phyloP scores from a whole-genome alignment of 768 basidiomycete genomes.

The Tulasnella calospora region DNA sequence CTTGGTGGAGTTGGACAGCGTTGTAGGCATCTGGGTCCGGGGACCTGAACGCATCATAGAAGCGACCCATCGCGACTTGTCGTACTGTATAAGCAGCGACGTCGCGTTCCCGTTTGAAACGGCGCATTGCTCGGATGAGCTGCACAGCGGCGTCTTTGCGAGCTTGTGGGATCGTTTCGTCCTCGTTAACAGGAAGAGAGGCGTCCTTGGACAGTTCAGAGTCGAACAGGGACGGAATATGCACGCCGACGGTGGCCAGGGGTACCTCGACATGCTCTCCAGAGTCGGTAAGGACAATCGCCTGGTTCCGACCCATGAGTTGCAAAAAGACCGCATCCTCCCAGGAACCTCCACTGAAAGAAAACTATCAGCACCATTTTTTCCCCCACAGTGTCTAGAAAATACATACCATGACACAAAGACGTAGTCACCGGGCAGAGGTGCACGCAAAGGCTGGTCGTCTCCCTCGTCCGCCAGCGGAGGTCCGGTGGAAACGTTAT shows the following conservation, averaged over 20 bases:
- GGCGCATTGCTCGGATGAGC: conserved; percentile 22
- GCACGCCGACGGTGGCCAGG: not conserved
- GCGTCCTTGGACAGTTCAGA: not conserved
- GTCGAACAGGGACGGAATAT: not conserved
- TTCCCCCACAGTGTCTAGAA: not conserved
- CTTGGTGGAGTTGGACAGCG: conserved; percentile 51
- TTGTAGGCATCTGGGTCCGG: conserved; percentile 51
- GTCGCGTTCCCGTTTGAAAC: not conserved
- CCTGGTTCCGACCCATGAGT: not conserved
- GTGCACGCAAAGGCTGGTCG: not conserved
- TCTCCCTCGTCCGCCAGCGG: not conserved
- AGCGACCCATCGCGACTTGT: conserved; percentile 13
- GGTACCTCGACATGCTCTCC: not conserved
- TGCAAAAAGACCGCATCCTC: conserved; percentile 1
- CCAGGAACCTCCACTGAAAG: not conserved
- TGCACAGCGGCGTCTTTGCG: not conserved
- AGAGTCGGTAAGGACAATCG: not conserved
- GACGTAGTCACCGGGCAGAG: not conserved
- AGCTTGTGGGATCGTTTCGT: not conserved
- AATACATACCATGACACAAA: not conserved
- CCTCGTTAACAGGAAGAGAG: not conserved
- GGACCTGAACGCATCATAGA: conserved; percentile 48
- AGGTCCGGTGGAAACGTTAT: not conserved
- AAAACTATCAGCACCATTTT: not conserved
- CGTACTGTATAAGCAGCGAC: not conserved